Percentiles rank a stretch among this genome's conserved stretches.
Evolutionary conservation across 768 basidiomycete genomes (phyloP).

Genomic region (Phanerochaete carnosa): DNA sequence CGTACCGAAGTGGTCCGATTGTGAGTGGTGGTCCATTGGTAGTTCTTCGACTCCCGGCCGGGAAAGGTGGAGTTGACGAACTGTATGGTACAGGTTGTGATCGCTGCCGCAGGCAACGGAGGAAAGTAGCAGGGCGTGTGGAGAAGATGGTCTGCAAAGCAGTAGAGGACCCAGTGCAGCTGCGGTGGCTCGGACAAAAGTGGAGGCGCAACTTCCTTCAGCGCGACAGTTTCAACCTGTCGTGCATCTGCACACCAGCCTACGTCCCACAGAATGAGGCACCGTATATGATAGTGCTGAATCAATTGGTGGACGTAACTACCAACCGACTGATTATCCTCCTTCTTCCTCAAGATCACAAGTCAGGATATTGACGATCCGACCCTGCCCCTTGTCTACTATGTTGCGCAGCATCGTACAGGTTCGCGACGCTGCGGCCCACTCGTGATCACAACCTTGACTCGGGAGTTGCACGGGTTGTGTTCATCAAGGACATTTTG

Average conservation of each 20-base stretch:
- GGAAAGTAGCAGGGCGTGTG: constrained; percentile 25
- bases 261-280: no score
- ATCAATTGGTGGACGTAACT: no score
- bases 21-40: no score
- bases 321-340: no score
- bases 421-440: background rate
- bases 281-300: no score
- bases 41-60: no score
- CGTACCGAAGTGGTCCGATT: no score
- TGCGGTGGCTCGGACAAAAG: constrained; percentile 1
- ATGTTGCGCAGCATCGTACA: no score
- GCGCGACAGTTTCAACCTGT: no score
- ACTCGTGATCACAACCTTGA: background rate
- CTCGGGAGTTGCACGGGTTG: background rate
- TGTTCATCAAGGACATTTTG: background rate
- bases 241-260: no score
- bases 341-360: background rate
- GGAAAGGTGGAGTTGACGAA: background rate
- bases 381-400: no score
- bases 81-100: background rate
- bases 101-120: constrained; percentile 14
- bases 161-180: constrained; percentile 5
- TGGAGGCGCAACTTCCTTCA: background rate
- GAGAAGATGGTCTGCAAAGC: constrained; percentile 29
- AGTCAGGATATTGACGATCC: no score